Base-by-base conservation (phyloP, 2,329 filamentous ascomycete genomes). In the Tolypocladium nubicola region DNA sequence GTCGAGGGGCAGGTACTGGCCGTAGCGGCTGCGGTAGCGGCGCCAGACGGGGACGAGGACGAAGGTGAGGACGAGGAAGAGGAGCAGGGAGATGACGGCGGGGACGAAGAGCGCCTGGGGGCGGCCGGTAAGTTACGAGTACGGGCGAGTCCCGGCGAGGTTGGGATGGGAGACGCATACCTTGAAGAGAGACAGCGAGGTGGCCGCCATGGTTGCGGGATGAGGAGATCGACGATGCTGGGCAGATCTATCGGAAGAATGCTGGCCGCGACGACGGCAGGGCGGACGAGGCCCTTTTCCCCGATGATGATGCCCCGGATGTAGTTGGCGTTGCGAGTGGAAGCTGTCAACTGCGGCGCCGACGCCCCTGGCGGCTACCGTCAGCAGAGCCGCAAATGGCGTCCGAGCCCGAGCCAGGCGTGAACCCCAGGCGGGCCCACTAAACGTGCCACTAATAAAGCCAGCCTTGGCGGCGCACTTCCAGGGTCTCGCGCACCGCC, bases 1-100 rank as follows among this genome's bases (percentile, higher is more conserved):
- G 60, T 87, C 80, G 61, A 90, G 73, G 0, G 87, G 87, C 1
- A 90, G 81, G 67, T 91, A 91, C 60, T 89, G 85, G 66, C 83
- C 81, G 70, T 90, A 90, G 59, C 87, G 83, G 63, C 79, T 80
- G 61, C 82, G 84, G 70, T 89, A 88, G 57, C 79, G 81, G 53
- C 83, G 85, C 81, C 87, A 88, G 59, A 87, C 67, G 2, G 88
- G 88, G 33, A 89, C 67, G 60, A 89, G 65, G 64, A 85, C 73
- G 69, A 84, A 88, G 57, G 83, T 85, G 57, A 85, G 73, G 58
- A 84, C 58, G 64, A 90, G 71, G 71, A 89, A 92, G 62, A 90
- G 74, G 60, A 81, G 71, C 53, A 90, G 78, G 52, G 88, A 88
- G 66, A 90, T 85, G 66, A 86, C 65, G 56, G 87, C 87, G 39